These are phyloP conservation scores for Drechslerella stenobrocha DNA, from an alignment of 2,329 filamentous ascomycete genomes.

Conservation along the genomic window DNA sequence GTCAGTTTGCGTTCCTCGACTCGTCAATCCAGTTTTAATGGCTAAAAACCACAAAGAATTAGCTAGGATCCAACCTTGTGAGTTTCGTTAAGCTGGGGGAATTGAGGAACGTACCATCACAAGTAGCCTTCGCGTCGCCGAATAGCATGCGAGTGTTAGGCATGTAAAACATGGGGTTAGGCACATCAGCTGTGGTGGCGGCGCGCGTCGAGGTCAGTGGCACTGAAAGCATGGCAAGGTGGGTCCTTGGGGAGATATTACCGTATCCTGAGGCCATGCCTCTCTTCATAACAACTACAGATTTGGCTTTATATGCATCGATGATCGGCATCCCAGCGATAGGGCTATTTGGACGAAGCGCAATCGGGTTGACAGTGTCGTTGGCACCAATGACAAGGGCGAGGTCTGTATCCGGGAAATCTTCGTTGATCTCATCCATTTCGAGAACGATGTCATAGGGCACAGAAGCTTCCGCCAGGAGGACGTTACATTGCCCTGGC, in stretches of 20 bases:
- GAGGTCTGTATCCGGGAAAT: conserved; percentile 81
- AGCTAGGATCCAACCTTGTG: neutral
- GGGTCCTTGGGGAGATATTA: conserved; percentile 58
- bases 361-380: conserved; percentile 89
- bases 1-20: conserved; percentile 41
- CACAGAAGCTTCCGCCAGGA: conserved; percentile 83
- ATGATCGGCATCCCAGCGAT: conserved; percentile 93
- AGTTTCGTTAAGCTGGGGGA: neutral
- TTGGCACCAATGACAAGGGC: conserved; percentile 89
- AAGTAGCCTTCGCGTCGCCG: conserved; percentile 81
- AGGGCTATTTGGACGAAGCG: conserved; percentile 76
- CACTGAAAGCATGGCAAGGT: too few species aligned
- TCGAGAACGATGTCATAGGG: conserved; percentile 91
- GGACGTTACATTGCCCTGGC: conserved; percentile 90
- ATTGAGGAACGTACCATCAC: conserved; percentile 62
- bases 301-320: conserved; percentile 91
- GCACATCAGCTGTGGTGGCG: conserved; percentile 81
- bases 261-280: conserved; percentile 86
- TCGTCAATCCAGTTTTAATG: conserved; percentile 41
- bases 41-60: conserved; percentile 6
- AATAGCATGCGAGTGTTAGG: conserved; percentile 88
- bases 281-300: conserved; percentile 90
- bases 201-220: too few species aligned
- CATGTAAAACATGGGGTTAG: conserved; percentile 93
- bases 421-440: conserved; percentile 96